These are phyloP conservation scores for Cyclocybe cylindracea DNA, from an alignment of 768 basidiomycete species.

Conservation along the genomic window DNA sequence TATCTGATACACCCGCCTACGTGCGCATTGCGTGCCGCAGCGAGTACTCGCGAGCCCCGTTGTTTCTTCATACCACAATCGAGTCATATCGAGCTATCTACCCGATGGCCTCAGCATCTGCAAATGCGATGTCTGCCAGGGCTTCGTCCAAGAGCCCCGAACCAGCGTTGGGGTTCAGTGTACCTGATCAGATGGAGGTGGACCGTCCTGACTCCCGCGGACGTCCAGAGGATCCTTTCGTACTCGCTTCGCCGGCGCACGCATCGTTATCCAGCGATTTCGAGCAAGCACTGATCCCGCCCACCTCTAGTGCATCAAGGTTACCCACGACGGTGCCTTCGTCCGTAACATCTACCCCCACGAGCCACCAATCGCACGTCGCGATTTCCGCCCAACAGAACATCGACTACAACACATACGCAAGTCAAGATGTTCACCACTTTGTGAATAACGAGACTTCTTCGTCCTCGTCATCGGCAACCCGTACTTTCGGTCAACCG, in stretches of 20 bases:
- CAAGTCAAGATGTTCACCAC: slow-evolving; percentile 48
- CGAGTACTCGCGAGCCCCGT: slow-evolving; percentile 9
- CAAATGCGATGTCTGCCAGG: slow-evolving; percentile 16
- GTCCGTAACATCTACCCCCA: slow-evolving; percentile 21
- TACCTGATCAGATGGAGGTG: slow-evolving; percentile 23
- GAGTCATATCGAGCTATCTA: slow-evolving; percentile 12
- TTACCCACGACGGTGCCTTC: slow-evolving; percentile 50
- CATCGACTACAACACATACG: slow-evolving; percentile 26
- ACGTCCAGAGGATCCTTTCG: slow-evolving; percentile 18
- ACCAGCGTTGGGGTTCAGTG: slow-evolving; percentile 16
- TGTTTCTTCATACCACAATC: slow-evolving; percentile 13
- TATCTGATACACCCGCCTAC: slow-evolving; percentile 29
- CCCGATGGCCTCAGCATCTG: slow-evolving; percentile 21
- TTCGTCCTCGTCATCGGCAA: slow-evolving; percentile 36
- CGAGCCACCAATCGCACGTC: slow-evolving; percentile 32
- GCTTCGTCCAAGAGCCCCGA: slow-evolving; percentile 20
- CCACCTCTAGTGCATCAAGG: slow-evolving; percentile 57
- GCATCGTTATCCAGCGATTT: slow-evolving; percentile 23
- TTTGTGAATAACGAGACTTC: slow-evolving; percentile 52
- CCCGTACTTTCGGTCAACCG: slow-evolving; percentile 40
- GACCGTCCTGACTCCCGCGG: slow-evolving; percentile 18
- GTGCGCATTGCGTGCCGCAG: slow-evolving; percentile 20
- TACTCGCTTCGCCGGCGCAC: slow-evolving; percentile 16
- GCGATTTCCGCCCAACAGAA: slow-evolving; percentile 53
- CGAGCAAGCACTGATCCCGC: slow-evolving; percentile 54